Evolutionary conservation across 2,329 filamentous ascomycete genomes (phyloP), one percentile per base, ranked within the genome.

Genomic region (Alternaria panax): DNA sequence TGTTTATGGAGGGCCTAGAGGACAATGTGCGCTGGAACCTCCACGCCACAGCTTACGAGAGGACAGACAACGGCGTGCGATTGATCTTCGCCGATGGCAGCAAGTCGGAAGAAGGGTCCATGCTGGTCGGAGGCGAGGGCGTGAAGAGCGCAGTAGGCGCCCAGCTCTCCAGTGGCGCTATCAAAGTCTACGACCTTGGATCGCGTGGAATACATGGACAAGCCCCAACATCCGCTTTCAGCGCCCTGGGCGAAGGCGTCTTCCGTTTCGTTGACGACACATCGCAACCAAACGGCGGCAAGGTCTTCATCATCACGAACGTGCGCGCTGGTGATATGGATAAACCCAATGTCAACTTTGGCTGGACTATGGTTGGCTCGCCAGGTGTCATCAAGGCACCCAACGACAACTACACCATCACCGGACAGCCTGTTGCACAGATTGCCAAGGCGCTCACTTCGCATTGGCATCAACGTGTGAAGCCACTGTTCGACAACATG

Each of bases 141-240:
- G 84, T 89, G 40, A 84, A 86, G 67, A 89, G 87, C 8, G 80
- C 81, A 51, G 81, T 90, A 12, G 86, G 87, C 0, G 84, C 81
- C 65, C 87, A 90, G 74, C 76, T 89, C 4, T 87, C 85, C 0
- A 78, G 78, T 4, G 87, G 86, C 2, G 82, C 77, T 48, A 71
- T 89, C 45, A 89, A 88, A 71, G 83, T 87, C 5, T 90, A 84
- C 68, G 88, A 90, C 65, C 86, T 86, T 0, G 87, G 87, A 3
- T 85, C 87, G 0, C 76, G 87, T 47, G 87, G 87, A 1, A 89
- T 90, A 24, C 88, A 90, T 64, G 88, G 88, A 0, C 86, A 89
- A 70, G 86, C 88, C 7, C 86, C 87, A 0, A 86, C 83, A 0
- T 81, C 83, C 0, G 87, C 87, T 0, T 90, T 89, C 79, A 85